phyloP scores from a whole-genome alignment of 2,329 filamentous ascomycete species.

The Gaeumannomyces sp. region DNA sequence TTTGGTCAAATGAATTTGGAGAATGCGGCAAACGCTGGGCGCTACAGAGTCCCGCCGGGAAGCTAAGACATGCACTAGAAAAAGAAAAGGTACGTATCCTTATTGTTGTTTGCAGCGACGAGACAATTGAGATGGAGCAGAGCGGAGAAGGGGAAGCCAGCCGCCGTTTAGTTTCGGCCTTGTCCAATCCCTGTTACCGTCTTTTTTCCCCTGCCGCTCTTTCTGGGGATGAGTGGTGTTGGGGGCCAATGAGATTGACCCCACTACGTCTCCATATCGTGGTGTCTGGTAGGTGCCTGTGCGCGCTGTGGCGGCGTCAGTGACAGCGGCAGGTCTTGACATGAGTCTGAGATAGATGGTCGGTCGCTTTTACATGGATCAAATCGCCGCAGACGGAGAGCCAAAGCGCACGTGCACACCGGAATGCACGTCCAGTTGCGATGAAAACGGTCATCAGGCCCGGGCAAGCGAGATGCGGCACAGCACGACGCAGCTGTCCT shows the following conservation, averaged over 20 bases:
- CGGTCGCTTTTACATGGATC: too few species aligned
- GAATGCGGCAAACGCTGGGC: background rate
- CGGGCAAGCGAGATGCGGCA: too few species aligned
- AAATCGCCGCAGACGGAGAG: too few species aligned
- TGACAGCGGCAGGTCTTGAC: too few species aligned
- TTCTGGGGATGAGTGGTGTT: background rate
- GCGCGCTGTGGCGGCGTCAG: too few species aligned
- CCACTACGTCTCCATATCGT: too few species aligned
- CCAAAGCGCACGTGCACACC: too few species aligned
- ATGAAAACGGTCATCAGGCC: too few species aligned
- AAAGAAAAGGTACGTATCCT: background rate
- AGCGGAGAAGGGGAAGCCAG: background rate
- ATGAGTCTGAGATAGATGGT: too few species aligned
- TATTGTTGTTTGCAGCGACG: background rate
- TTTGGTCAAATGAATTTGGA: background rate
- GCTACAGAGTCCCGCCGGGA: background rate
- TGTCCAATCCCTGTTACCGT: background rate
- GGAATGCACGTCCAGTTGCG: too few species aligned
- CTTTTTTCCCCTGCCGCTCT: background rate
- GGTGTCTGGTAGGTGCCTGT: too few species aligned
- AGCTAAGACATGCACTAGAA: background rate
- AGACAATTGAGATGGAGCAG: constrained; percentile 1
- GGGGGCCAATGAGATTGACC: background rate
- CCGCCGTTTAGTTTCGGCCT: background rate
- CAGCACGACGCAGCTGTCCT: too few species aligned